phyloP scores from a whole-genome alignment of 352 stramenopile species.

The Pythium brachiatum region DNA sequence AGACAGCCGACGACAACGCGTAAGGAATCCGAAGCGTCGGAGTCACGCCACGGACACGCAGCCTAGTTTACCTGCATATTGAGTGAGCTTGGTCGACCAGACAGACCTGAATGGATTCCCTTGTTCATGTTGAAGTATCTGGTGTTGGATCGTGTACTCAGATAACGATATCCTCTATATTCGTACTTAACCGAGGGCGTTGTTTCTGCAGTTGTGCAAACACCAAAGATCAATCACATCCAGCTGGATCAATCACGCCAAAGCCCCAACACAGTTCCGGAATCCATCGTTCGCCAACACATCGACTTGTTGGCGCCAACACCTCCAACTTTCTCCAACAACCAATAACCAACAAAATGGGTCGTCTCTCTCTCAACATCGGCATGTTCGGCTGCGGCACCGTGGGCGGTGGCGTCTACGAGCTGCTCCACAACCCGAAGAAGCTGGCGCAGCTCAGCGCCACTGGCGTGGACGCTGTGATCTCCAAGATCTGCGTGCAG shows the following conservation, averaged over 20 bases:
- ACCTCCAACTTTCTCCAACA: background rate
- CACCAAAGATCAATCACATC: background rate
- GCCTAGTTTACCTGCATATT: too few relatives aligned
- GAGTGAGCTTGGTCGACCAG: too few relatives aligned
- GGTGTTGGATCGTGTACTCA: slow-evolving; percentile 9
- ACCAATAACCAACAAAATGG: slow-evolving; percentile 17
- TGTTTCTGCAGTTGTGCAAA: slow-evolving; percentile 18
- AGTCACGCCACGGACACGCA: too few relatives aligned
- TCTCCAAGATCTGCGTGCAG: slow-evolving; percentile 87
- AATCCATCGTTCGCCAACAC: background rate
- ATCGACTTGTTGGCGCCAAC: background rate
- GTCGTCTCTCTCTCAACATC: slow-evolving; percentile 60
- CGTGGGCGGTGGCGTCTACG: slow-evolving; percentile 85
- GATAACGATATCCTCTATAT: background rate
- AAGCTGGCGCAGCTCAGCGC: slow-evolving; percentile 50
- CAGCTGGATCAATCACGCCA: background rate
- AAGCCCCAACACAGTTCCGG: background rate
- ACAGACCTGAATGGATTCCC: too few relatives aligned
- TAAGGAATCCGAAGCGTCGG: too few relatives aligned
- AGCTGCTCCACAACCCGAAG: slow-evolving; percentile 73
- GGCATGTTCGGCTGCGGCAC: slow-evolving; percentile 89
- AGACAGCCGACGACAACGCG: background rate
- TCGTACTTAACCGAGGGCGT: slow-evolving; percentile 10
- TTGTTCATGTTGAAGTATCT: slow-evolving; percentile 10
- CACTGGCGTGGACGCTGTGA: slow-evolving; percentile 69